Base-by-base conservation (phyloP, 306 rosid genomes). In the Vigna mungo region DNA sequence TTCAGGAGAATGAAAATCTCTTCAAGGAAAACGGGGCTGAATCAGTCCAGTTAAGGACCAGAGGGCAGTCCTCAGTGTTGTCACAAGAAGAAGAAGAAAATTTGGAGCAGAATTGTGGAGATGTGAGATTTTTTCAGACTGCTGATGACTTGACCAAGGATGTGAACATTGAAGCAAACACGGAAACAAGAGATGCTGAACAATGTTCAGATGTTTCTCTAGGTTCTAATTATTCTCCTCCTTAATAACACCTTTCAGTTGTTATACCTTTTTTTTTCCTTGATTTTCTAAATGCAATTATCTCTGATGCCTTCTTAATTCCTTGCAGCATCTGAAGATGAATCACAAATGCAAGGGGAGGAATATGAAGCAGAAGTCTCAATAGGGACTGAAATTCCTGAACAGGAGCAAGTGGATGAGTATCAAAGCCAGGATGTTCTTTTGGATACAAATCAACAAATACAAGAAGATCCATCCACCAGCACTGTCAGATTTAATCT, bases 311-410 rank as follows among this genome's bases (percentile, higher is more conserved):
- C 71, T 78, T 53, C 7, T 39, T 41, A 23, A 25, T 82, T 67
- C 15, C 47, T 25, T 83, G 84, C 86, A 88, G 96, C 72, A 9
- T 74, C 81, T 58, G 93, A 87, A 65, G 91, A 80, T 77, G 90
- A 81, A 59, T 71, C 84, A 55, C 78, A 84, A 80, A 81, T 78
- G 86, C 84, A 71, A 44, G 80, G 65, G 32, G 84, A 90, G 66
- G 96, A 90, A 77, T 83, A 41, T 76, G 96, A 92, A 70, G 89
- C 86, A 58, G 97, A 92, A 62, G 87, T 95, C 59, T 90, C 96
- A 63, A 90, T 85, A 39, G 98, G 96, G 79, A 87, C 96, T 54
- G 93, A 95, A 39, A 95, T 95, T 92, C 96, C 95, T 75, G 97
- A 92, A 58, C 96, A 86, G 21, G 92, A 92, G 30, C 89, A 65